phyloP scores from a whole-genome alignment of 1,139 yeast species.

The Geotrichum aggregatum region DNA sequence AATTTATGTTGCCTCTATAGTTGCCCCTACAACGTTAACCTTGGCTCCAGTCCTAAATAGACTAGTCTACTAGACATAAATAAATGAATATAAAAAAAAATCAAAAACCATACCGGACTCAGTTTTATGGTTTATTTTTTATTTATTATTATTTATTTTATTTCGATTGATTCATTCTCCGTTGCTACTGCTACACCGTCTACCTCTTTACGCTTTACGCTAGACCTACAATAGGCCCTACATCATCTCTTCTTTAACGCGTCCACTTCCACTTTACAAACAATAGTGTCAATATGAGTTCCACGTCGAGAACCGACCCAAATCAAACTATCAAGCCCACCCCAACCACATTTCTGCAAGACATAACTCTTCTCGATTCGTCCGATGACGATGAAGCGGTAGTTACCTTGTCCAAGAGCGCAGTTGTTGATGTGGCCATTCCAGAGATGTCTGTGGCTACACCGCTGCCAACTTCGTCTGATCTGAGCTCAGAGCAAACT shows the following conservation, averaged over 20 bases:
- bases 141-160: neutral
- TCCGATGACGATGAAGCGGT: neutral
- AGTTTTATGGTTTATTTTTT: too few species aligned
- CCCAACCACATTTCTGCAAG: neutral
- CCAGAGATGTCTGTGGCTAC: conserved; percentile 1
- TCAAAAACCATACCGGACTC: too few species aligned
- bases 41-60: neutral
- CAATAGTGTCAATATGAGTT: too few species aligned
- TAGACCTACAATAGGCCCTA: too few species aligned
- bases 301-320: too few species aligned
- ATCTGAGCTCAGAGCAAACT: neutral
- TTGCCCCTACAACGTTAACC: neutral
- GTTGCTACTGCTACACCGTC: too few species aligned
- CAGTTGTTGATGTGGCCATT: neutral
- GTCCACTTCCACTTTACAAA: too few species aligned
- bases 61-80: too few species aligned
- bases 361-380: neutral
- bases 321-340: neutral
- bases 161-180: neutral
- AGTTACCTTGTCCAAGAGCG: neutral
- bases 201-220: too few species aligned
- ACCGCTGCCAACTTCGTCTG: conserved; percentile 1
- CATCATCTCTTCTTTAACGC: too few species aligned
- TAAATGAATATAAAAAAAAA: too few species aligned
- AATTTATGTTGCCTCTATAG: neutral